Percentiles rank a stretch among this genome's conserved stretches.
phyloP scores from a whole-genome alignment of 768 basidiomycete species.

The Psilocybe cubensis region DNA sequence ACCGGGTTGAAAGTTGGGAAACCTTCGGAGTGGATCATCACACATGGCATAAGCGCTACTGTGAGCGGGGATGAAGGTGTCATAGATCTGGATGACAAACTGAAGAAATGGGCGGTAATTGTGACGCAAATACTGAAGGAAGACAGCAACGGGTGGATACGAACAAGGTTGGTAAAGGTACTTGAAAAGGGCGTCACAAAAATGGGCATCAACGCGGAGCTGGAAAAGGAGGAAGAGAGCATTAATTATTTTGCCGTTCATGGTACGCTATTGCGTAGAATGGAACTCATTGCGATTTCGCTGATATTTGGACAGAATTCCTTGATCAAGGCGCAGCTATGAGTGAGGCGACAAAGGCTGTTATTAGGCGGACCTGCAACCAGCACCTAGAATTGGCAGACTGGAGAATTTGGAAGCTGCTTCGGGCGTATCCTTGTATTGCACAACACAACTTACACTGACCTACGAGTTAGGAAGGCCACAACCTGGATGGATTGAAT shows the following conservation, averaged over 20 bases:
- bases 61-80: not conserved
- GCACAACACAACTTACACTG: constrained; percentile 40
- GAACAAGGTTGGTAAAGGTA: constrained; percentile 41
- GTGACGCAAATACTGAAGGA: constrained; percentile 18
- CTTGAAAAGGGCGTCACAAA: constrained; percentile 44
- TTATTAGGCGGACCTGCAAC: not conserved
- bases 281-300: not conserved
- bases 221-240: constrained; percentile 31
- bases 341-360: not conserved
- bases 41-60: constrained; percentile 10
- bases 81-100: not conserved
- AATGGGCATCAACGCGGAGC: constrained; percentile 22
- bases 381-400: constrained; percentile 16
- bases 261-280: constrained; percentile 28
- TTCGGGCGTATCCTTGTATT: constrained; percentile 50
- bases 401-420: constrained; percentile 44
- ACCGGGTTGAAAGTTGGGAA: constrained; percentile 17
- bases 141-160: constrained; percentile 36
- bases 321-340: not conserved
- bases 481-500: no score
- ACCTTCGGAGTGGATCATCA: constrained; percentile 14
- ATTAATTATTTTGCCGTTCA: constrained; percentile 46
- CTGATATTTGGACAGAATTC: constrained; percentile 14
- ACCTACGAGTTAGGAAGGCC: no score
- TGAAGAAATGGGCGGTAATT: constrained; percentile 26